phyloP scores from a whole-genome alignment of 805 yeast genomes.

The Sugiyamaella smithiae region DNA sequence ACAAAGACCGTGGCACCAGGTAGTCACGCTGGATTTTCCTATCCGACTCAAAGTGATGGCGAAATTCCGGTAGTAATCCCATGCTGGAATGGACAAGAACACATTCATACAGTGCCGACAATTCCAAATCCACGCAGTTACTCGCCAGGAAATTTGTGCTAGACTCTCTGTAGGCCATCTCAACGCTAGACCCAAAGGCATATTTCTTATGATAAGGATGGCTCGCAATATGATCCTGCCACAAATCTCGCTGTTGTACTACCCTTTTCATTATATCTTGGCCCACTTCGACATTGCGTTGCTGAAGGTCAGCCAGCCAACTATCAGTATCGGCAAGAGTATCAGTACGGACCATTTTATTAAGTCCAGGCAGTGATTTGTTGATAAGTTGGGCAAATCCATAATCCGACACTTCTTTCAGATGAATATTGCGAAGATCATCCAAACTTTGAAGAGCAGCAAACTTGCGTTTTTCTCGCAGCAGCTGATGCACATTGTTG shows the following conservation, averaged over 20 bases:
- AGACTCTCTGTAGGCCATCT: conserved; percentile 66
- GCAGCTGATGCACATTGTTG: conserved; percentile 78
- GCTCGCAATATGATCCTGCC: conserved; percentile 49
- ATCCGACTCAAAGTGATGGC: conserved; percentile 65
- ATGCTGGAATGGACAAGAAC: conserved; percentile 76
- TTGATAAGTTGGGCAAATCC: conserved; percentile 73
- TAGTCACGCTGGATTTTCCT: conserved; percentile 67
- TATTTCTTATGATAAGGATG: conserved; percentile 46
- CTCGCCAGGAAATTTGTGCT: conserved; percentile 48
- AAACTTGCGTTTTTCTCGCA: conserved; percentile 70
- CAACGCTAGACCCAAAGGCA: conserved; percentile 84
- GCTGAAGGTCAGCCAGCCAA: conserved; percentile 48
- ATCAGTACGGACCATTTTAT: conserved; percentile 69
- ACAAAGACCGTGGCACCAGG: conserved; percentile 56
- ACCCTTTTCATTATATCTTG: conserved; percentile 53
- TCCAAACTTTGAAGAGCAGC: conserved; percentile 83
- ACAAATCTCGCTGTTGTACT: conserved; percentile 52
- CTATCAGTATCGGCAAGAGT: conserved; percentile 59
- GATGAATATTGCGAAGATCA: conserved; percentile 63
- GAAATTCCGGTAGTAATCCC: conserved; percentile 59
- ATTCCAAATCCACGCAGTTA: conserved; percentile 47
- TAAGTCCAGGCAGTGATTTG: conserved; percentile 72
- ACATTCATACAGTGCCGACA: conserved; percentile 79
- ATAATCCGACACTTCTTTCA: conserved; percentile 63
- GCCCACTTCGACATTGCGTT: conserved; percentile 51